phyloP scores from a whole-genome alignment of 2,329 filamentous ascomycete species.

The Dactylellina leptospora region DNA sequence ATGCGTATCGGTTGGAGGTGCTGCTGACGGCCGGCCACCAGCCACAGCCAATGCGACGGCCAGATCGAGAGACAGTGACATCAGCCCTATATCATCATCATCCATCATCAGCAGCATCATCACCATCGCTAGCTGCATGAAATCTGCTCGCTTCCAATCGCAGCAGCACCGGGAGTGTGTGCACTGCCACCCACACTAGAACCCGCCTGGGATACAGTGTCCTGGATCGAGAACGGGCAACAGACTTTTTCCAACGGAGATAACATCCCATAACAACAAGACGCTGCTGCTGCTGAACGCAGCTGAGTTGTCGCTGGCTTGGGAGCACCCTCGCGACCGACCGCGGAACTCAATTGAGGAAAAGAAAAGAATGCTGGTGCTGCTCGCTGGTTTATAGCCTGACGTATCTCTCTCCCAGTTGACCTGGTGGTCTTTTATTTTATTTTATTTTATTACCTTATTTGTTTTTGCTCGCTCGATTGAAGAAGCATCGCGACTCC shows the following conservation, averaged over 20 bases:
- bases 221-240: constrained; percentile 1
- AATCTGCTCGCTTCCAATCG: constrained; percentile 28
- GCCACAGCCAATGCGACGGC: too few relatives aligned
- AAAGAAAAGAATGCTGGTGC: constrained; percentile 4
- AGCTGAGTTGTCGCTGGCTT: constrained; percentile 15
- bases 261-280: constrained; percentile 37
- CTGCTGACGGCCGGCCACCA: too few relatives aligned
- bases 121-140: too few relatives aligned
- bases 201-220: constrained; percentile 3
- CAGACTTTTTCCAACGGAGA: constrained; percentile 36
- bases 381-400: constrained; percentile 38
- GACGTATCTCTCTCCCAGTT: constrained; percentile 14
- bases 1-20: too few relatives aligned
- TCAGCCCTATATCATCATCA: constrained; percentile 35
- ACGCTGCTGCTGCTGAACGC: constrained; percentile 31
- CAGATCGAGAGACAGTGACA: too few relatives aligned
- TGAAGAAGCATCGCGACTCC: not conserved
- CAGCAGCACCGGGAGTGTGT: not conserved
- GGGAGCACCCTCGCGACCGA: not conserved
- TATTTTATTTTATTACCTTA: too few relatives aligned
- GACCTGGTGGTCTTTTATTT: not conserved
- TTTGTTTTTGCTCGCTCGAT: too few relatives aligned
- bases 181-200: constrained; percentile 4
- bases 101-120: too few relatives aligned
- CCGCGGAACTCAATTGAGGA: not conserved